Evolutionary conservation across 2,329 filamentous ascomycete species (phyloP), one percentile per base, ranked within the genome.

Genomic region (Teratosphaeria nubilosa): DNA sequence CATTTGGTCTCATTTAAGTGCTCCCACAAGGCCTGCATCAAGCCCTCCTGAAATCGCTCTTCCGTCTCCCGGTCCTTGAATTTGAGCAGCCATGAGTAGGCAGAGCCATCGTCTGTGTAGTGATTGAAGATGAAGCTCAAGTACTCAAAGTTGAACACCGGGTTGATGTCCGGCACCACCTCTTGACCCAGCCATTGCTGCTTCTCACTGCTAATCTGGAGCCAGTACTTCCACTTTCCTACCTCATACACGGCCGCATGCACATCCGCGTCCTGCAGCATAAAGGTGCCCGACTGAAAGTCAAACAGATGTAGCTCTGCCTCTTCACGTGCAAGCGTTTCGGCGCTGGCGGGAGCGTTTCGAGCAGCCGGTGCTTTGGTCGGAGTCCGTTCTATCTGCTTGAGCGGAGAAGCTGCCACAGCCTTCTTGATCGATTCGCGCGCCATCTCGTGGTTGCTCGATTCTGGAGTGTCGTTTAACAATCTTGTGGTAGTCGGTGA

Each of bases 71-170:
- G 87, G 64, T 96, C 88, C 67, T 87, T 90, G 77, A 99, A 99
- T 14, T 91, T 86, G 37, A 99, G 78, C 14, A 99, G 82, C 92
- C 94, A 99, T 0, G 94, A 99, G 72, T 91, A 95, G 4, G 94
- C 92, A 1, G 88, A 88, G 1, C 91, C 90, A 73, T 96, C 90
- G 37, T 86, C 82, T 14, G 87, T 83, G 72, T 96, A 97, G 71
- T 96, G 91, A 69, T 99, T 99, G 81, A 99, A 99, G 69, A 99
- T 96, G 72, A 97, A 97, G 0, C 92, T 97, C n/a, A 96, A 80
- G 68, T 92, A 97, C 73, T 99, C 94, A 65, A 96, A 97, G 75
- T 97, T 97, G 79, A 97, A 99, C 22, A 99, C 91, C 0, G 94
- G 94, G 67, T 97, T 97, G 73, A 97, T 90, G 66, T 99, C 94